A percentile compares a stretch with the other conserved stretches of the same genome.
phyloP scores from a whole-genome alignment of 2,329 filamentous ascomycete genomes.

The Huntiella decipiens region DNA sequence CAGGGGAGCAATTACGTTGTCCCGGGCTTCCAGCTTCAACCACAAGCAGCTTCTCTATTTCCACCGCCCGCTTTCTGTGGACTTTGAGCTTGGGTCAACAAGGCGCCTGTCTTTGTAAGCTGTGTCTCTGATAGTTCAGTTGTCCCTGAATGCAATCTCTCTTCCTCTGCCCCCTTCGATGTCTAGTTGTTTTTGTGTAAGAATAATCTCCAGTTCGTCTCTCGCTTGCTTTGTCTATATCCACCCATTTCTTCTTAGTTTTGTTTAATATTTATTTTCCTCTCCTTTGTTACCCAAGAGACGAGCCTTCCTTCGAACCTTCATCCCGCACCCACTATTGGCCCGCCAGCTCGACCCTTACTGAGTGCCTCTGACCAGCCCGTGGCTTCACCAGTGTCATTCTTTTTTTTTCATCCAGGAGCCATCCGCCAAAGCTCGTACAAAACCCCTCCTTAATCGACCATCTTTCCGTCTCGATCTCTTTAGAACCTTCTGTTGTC shows the following conservation, averaged over 20 bases:
- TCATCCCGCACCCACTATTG: conserved; percentile 3
- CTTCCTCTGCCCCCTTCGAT: not conserved
- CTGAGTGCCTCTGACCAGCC: not conserved
- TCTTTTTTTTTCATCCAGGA: conserved; percentile 6
- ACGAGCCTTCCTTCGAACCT: not conserved
- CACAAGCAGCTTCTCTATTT: too few species aligned
- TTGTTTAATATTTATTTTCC: conserved; percentile 10
- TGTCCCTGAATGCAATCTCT: conserved; percentile 1
- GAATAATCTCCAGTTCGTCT: not conserved
- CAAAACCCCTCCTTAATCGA: conserved; percentile 9
- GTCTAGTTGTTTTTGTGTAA: not conserved
- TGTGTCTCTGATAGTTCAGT: not conserved
- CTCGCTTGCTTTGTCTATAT: conserved; percentile 4
- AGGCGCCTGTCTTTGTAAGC: conserved; percentile 1
- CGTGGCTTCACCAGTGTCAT: not conserved
- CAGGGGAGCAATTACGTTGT: not conserved
- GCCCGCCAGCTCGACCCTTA: conserved; percentile 7
- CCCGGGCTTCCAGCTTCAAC: not conserved
- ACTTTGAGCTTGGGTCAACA: conserved; percentile 7
- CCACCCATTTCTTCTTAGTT: conserved; percentile 5
- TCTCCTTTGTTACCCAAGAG: conserved; percentile 1
- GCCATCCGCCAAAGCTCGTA: not conserved
- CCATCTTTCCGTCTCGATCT: conserved; percentile 2
- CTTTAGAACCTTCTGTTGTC: conserved; percentile 1
- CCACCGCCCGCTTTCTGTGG: conserved; percentile 3